Base-by-base conservation (phyloP, 768 basidiomycete genomes). In the Amanita phalloides region DNA sequence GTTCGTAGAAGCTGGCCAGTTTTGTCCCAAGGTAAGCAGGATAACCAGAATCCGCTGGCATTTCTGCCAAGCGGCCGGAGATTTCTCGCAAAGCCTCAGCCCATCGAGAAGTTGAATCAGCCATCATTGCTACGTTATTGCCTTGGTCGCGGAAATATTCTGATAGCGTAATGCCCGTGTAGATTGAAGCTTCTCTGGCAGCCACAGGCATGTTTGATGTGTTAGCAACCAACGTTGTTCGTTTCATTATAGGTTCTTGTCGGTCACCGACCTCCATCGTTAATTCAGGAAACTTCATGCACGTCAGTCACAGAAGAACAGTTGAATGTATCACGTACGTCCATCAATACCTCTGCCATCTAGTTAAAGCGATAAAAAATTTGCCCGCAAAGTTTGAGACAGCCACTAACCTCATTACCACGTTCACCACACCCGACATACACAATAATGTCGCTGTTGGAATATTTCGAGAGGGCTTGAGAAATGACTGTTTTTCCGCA, bases 171-270 rank as follows among this genome's bases (percentile, higher is more conserved):
- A 98, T 98, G 60, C 96, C 96, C 49, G 96, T 99, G 71, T 99
- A 99, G 65, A 99, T 98, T 17, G 95, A 97, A 4, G 96, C 96
- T 70, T 99, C 96, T 58, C 96, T 90, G 41, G 96, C 96, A 41
- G 96, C 96, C 60, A 99, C 96, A 59, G 96, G 96, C 96, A 99
- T 99, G 73, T 98, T 98, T 45, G 96, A 99, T 2, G 96, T 99
- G 67, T 99, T 99, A 58, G 96, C 96, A 55, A 99, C 94, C 21
- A 99, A 82, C 11, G 94, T 91, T 0, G 96, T 99, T 54, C 96
- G 94, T 71, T 99, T 99, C 96, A 99, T 99, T 76, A 99, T 98
- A 32, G 96, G 96, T 67, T 99, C 96, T 77, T 94, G 84, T 47
- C 92, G 90, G 57, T 88, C 83, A 21, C 79, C 85, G 50, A 95